Conservation (phyloP, 1,139 yeast species). For the Magnusiomyces ingens region DNA sequence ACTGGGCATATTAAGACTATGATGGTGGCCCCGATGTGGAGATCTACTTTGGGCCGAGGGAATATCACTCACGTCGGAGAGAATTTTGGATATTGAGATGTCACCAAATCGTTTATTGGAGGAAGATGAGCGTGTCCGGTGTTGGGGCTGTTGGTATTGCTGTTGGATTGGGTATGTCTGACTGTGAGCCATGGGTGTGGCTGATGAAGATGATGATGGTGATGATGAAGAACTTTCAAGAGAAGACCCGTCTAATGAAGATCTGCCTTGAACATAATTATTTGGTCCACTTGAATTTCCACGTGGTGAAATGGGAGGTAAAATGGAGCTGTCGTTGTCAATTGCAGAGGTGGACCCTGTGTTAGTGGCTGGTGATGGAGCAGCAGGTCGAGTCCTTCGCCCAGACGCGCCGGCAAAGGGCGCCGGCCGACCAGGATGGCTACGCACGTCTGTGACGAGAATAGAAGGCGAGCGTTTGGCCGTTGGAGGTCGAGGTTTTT, state of each 20-base stretch:
- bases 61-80: constrained; percentile 73
- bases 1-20: not conserved
- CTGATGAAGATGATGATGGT: too few species aligned
- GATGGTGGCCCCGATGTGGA: constrained; percentile 7
- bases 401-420: constrained; percentile 53
- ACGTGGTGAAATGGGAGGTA: too few species aligned
- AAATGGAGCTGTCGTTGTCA: too few species aligned
- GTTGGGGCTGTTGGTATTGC: too few species aligned
- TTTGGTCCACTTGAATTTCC: too few species aligned
- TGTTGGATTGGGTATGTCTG: too few species aligned
- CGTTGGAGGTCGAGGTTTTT: constrained; percentile 43
- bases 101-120: constrained; percentile 20
- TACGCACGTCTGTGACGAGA: constrained; percentile 81
- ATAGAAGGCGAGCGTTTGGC: constrained; percentile 93
- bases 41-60: constrained; percentile 65
- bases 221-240: too few species aligned
- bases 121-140: constrained; percentile 4
- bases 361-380: not conserved
- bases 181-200: too few species aligned
- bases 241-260: too few species aligned
- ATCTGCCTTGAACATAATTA: too few species aligned
- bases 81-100: constrained; percentile 34
- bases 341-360: too few species aligned
- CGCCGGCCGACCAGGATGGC: constrained; percentile 58
- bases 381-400: constrained; percentile 4